Percentiles rank a stretch among this genome's conserved stretches.
Evolutionary conservation across 257 asterid species (phyloP).

Genomic region (Linaria vulgaris): DNA sequence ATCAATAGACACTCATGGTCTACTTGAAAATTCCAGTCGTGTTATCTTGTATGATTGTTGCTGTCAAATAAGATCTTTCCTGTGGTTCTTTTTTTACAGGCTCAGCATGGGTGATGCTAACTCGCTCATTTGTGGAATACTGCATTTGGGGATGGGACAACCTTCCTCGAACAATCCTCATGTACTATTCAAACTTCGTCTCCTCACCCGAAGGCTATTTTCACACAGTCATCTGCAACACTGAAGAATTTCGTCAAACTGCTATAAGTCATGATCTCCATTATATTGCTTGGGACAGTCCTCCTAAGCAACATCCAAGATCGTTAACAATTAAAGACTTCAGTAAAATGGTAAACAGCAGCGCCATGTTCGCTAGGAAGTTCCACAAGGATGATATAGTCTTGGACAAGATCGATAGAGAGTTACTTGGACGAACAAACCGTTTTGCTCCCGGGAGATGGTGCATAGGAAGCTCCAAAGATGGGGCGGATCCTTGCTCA

Average conservation of each 20-base stretch:
- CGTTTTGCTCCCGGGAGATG: constrained; percentile 86
- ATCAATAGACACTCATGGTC: not conserved
- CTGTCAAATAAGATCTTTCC: not conserved
- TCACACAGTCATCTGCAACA: constrained; percentile 91
- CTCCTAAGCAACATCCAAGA: constrained; percentile 97
- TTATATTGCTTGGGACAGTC: constrained; percentile 96
- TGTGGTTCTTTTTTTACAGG: constrained; percentile 44
- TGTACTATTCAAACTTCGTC: constrained; percentile 84
- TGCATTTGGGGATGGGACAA: constrained; percentile 98
- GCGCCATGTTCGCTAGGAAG: constrained; percentile 88
- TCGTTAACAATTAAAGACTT: constrained; percentile 66
- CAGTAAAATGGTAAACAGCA: constrained; percentile 79
- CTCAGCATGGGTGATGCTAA: constrained; percentile 93
- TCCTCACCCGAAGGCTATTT: constrained; percentile 98
- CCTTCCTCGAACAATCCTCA: constrained; percentile 86
- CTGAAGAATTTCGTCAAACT: constrained; percentile 62
- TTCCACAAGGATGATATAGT: constrained; percentile 81
- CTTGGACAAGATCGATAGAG: constrained; percentile 76
- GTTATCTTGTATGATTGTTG: not conserved
- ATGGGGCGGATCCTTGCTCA: constrained; percentile 72
- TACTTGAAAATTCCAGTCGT: not conserved
- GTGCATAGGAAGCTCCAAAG: constrained; percentile 74
- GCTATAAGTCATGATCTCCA: constrained; percentile 91
- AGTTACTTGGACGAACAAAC: constrained; percentile 62
- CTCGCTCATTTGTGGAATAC: constrained; percentile 84